Evolutionary conservation across 805 yeast species (phyloP), one percentile per base, ranked within the genome.

Genomic region (Kodamaea lidongshanica): DNA sequence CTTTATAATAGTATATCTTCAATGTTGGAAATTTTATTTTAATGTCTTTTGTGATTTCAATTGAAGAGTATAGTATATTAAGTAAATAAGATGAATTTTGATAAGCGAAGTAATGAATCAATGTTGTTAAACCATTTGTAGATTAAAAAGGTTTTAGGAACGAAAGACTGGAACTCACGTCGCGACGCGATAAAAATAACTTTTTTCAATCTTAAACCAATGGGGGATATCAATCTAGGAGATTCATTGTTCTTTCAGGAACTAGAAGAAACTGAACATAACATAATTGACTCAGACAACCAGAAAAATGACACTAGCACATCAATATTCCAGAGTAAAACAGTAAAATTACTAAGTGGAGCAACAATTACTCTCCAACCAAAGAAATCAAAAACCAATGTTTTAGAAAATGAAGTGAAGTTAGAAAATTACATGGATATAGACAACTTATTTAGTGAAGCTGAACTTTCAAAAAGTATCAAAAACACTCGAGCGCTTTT

Each of bases 371-470:
- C 21, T 3, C 32, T 39, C 16, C 32, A 35, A 24, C 36, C 41
- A 12, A 30, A 26, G 18, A 14, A 10, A 13, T 27, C 11, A 30
- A 36, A 31, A 20, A 28, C 19, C 35, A 30, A 25, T 33, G 4
- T 29, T 27, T 25, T 26, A 21, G n/a, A 33, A 27, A 7, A 18
- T 22, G 7, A 28, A 6, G 7, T 28, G 30, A 16, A n/a, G 9
- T 3, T 27, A 26, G 16, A 30, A 30, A 21, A 25, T 33, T 14
- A 33, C 16, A 37, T 41, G 36, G 42, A 41, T 18, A 38, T 38
- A 35, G 36, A 41, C 24, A 24, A 17, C 8, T 28, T 41, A 11
- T 41, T 41, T 24, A 37, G 36, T 16, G 32, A 37, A 16, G 45
- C 40, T 16, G 33, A 30, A 19, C 28, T 37, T 27, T 22, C 28